Percentiles rank a stretch among this genome's conserved stretches.
These are phyloP conservation scores for Carex sylvatica DNA, from an alignment of 202 grass and related monocot species.

Conservation along the genomic window DNA sequence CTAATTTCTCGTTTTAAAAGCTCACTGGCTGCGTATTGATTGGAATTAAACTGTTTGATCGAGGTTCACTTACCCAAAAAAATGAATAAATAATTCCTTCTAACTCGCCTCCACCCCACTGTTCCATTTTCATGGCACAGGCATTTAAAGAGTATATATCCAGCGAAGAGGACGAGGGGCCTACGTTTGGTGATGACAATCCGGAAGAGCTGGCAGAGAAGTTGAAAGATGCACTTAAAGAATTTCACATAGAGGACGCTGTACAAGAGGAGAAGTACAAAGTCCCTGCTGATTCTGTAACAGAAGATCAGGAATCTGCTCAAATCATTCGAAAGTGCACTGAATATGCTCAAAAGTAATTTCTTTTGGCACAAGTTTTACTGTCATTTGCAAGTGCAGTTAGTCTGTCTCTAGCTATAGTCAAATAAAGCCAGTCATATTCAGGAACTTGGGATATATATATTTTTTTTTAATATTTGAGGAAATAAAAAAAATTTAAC, in stretches of 20 bases:
- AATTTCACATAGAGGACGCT: slow-evolving; percentile 51
- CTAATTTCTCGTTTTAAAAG: background rate
- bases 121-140: slow-evolving; percentile 8
- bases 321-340: slow-evolving; percentile 64
- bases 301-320: slow-evolving; percentile 56
- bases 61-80: background rate
- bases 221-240: slow-evolving; percentile 68
- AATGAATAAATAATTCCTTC: background rate
- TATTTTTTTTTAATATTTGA: background rate
- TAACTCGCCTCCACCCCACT: background rate
- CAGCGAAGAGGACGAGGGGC: slow-evolving; percentile 37
- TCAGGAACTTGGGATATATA: background rate
- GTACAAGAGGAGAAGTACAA: slow-evolving; percentile 52
- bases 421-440: background rate
- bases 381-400: background rate
- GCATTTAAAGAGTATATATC: slow-evolving; percentile 29
- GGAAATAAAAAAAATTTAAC: background rate
- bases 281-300: slow-evolving; percentile 57
- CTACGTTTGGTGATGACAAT: slow-evolving; percentile 30
- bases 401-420: background rate
- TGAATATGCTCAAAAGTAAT: slow-evolving; percentile 67
- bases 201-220: slow-evolving; percentile 45
- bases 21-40: background rate
- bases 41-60: background rate
- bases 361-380: background rate